A percentile compares a stretch with the other conserved stretches of the same genome.
phyloP scores from a whole-genome alignment of 495 filamentous ascomycete genomes.

The Trichoderma gamsii region DNA sequence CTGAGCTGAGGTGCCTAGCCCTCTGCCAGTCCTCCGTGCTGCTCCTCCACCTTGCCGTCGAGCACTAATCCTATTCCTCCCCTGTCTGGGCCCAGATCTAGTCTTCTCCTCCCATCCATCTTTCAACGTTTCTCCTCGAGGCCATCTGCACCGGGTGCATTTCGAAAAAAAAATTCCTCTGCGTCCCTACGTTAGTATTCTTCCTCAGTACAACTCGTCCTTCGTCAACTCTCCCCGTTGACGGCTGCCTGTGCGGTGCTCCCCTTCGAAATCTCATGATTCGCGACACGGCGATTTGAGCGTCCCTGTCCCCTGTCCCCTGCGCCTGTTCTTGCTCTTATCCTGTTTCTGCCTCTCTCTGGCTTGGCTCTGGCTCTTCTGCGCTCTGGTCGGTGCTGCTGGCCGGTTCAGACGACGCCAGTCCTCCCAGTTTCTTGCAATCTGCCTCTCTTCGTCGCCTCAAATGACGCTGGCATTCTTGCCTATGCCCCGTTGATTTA shows the following conservation, averaged over 20 bases:
- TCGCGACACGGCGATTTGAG: neutral
- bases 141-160: neutral
- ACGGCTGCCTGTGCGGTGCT: neutral
- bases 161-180: neutral
- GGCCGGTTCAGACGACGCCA: conserved; percentile 23
- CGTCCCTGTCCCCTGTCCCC: conserved; percentile 6
- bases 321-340: neutral
- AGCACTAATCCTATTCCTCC: neutral
- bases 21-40: no score
- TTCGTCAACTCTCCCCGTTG: neutral
- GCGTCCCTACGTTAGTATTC: conserved; percentile 4
- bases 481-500: conserved; percentile 2
- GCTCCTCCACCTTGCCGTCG: neutral
- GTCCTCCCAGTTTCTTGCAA: conserved; percentile 8
- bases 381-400: conserved; percentile 23
- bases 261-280: neutral
- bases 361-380: neutral
- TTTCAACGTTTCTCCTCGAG: neutral
- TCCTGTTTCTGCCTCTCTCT: conserved; percentile 1
- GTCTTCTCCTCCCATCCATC: conserved; percentile 2
- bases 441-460: conserved; percentile 7
- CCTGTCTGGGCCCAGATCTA: conserved; percentile 7
- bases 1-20: no score
- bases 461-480: conserved; percentile 8
- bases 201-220: neutral